phyloP scores from a whole-genome alignment of 2,329 filamentous ascomycete species.

The Talaromyces funiculosus region DNA sequence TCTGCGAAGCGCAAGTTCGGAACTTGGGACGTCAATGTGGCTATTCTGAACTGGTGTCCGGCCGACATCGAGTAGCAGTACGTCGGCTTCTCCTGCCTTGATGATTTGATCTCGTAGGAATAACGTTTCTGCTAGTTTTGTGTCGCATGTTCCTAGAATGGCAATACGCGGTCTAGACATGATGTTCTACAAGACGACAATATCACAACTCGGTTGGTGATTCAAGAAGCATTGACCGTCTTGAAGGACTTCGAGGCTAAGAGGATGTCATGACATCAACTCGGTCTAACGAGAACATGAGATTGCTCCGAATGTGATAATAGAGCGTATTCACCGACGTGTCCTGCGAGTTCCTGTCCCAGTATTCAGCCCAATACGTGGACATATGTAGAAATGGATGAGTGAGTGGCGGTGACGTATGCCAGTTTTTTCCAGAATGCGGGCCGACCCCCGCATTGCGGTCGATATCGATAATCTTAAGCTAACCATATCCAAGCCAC shows the following conservation, averaged over 20 bases:
- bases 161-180: slow-evolving; percentile 33
- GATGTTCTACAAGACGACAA: not conserved
- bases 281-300: not conserved
- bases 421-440: not conserved
- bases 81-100: slow-evolving; percentile 24
- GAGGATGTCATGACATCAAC: not conserved
- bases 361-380: not conserved
- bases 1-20: slow-evolving; percentile 35
- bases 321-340: not conserved
- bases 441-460: slow-evolving; percentile 7
- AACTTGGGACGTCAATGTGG: slow-evolving; percentile 45
- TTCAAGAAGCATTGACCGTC: not conserved
- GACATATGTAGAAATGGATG: not conserved
- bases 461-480: not conserved
- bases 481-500: slow-evolving; percentile 3
- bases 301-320: not conserved
- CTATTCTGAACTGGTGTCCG: slow-evolving; percentile 38
- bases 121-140: slow-evolving; percentile 56
- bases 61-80: slow-evolving; percentile 54
- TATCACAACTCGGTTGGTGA: not conserved
- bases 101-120: slow-evolving; percentile 49
- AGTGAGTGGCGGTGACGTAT: not conserved
- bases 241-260: not conserved
- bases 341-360: not conserved
- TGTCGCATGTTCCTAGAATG: slow-evolving; percentile 60